Conservation (phyloP, 345 rosid genomes). For the Populus davidiana region DNA sequence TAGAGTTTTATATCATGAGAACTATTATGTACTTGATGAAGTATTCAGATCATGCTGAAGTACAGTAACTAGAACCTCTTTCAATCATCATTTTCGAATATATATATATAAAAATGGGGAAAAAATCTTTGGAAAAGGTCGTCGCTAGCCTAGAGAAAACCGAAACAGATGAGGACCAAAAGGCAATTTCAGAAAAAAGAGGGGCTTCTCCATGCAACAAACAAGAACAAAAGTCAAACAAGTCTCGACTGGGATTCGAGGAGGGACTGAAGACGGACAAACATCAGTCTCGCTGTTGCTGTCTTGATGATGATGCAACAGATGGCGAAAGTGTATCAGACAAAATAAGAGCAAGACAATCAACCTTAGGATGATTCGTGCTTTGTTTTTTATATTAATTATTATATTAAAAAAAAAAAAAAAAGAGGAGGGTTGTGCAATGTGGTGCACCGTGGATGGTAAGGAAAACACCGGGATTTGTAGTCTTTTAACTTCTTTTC, state of each 20-base stretch:
- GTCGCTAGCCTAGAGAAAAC: not conserved
- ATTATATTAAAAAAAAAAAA: too few species aligned
- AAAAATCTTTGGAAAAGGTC: not conserved
- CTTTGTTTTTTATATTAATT: not conserved
- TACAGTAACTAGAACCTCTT: too few species aligned
- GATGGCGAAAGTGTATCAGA: conserved; percentile 16
- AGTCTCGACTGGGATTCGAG: conserved; percentile 26
- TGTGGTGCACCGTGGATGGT: too few species aligned
- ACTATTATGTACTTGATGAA: too few species aligned
- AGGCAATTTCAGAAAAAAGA: not conserved
- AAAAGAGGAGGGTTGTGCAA: too few species aligned
- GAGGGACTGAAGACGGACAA: conserved; percentile 11
- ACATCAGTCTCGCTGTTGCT: conserved; percentile 13
- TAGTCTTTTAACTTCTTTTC: too few species aligned
- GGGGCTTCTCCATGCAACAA: not conserved
- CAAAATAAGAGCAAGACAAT: not conserved
- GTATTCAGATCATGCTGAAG: too few species aligned
- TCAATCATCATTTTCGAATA: too few species aligned
- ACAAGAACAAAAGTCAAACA: conserved; percentile 15
- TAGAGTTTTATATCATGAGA: too few species aligned
- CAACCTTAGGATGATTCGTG: conserved; percentile 8
- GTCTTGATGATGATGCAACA: conserved; percentile 19
- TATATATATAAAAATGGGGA: too few species aligned
- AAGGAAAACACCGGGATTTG: too few species aligned
- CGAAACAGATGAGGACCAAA: not conserved